Base-by-base conservation (phyloP, 2,329 filamentous ascomycete species). In the Alternaria ethzedia region DNA sequence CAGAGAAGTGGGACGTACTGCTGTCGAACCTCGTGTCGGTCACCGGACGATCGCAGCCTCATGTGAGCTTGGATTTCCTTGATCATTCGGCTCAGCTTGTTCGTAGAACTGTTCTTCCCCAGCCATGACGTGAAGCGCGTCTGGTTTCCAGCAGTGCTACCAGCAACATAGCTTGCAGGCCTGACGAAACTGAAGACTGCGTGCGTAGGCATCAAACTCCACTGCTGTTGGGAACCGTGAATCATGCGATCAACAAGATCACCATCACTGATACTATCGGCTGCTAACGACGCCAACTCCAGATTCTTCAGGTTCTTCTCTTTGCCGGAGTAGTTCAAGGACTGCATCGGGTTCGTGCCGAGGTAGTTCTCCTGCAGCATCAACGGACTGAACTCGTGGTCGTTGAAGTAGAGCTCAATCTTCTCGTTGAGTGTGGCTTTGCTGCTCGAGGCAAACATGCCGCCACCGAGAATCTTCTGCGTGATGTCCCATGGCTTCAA, bases 301-400 rank as follows among this genome's bases (percentile, higher is more conserved):
- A 99, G 86, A n/a, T 89, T 83, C 79, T 97, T 97, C 57, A 97
- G 83, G 26, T 88, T 90, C 66, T 90, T 86, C 78, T 95, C 90
- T 67, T 88, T 89, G 61, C 87, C 88, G 43, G 84, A 84, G 76
- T 89, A 90, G 20, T 84, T 85, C 64, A 84, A 86, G 4, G 92
- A 83, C 12, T 83, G 85, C 64, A 89, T 86, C 4, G 96, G 96
- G 64, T 90, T 92, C 2, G 93, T 94, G 66, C 89, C 91, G 12
- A 99, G 86, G 72, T 99, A 99, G 77, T 99, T 99, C 80, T 99
- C 96, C 78, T 99, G 96, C 50, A 99, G 89, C 96, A 99, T 98
- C 57, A 99, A 85, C 75, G 90, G 96, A 75, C 94, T 97, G 82
- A 98, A 97, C 74, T 99, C 96, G 76, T 99, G 96, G 74, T 99